Evolutionary conservation across 305 asterid species (phyloP).

Genomic region (Plantago coronopus): DNA sequence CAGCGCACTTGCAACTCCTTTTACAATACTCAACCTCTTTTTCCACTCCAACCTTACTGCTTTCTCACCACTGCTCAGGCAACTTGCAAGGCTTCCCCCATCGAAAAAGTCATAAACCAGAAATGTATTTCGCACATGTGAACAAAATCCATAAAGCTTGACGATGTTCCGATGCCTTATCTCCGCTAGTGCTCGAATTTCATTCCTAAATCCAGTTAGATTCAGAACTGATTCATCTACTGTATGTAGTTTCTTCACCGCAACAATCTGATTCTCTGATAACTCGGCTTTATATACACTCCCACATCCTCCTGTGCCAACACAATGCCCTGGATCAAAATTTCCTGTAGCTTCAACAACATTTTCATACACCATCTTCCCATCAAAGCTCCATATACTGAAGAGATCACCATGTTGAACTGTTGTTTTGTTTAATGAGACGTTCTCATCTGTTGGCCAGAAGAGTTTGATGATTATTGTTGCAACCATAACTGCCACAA

Average conservation of each 20-base stretch:
- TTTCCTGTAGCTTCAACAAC: slow-evolving; percentile 34
- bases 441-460: background rate
- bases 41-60: slow-evolving; percentile 29
- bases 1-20: slow-evolving; percentile 29
- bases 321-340: slow-evolving; percentile 21
- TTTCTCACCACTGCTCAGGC: slow-evolving; percentile 13
- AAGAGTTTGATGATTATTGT: background rate
- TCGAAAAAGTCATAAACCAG: slow-evolving; percentile 33
- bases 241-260: slow-evolving; percentile 33
- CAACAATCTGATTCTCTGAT: slow-evolving; percentile 30
- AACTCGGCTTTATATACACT: slow-evolving; percentile 31
- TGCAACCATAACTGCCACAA: background rate
- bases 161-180: slow-evolving; percentile 34
- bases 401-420: slow-evolving; percentile 9
- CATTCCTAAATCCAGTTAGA: slow-evolving; percentile 23
- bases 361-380: slow-evolving; percentile 28
- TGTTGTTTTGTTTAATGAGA: background rate
- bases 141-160: slow-evolving; percentile 34
- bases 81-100: slow-evolving; percentile 28
- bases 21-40: slow-evolving; percentile 28
- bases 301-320: slow-evolving; percentile 38
- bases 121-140: slow-evolving; percentile 25
- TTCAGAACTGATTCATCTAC: background rate
- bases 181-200: slow-evolving; percentile 28
- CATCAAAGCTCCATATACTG: slow-evolving; percentile 29